phyloP scores from a whole-genome alignment of 2,329 filamentous ascomycete genomes.

The Fusarium heterosporum region DNA sequence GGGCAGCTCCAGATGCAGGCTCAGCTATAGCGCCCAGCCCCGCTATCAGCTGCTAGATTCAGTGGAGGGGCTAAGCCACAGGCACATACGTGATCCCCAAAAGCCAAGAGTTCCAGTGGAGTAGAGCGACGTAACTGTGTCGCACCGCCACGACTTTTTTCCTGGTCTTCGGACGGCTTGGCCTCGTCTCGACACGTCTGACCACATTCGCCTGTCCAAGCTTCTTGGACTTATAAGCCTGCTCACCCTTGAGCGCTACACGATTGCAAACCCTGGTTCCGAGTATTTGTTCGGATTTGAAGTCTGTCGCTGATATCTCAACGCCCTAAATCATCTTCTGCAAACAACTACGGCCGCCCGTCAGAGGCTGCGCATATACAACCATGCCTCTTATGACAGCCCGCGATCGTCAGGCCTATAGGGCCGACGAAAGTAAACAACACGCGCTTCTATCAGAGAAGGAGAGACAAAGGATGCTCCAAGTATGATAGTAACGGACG shows the following conservation, averaged over 20 bases:
- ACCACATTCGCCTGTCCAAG: constrained; percentile 33
- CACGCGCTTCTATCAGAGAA: constrained; percentile 53
- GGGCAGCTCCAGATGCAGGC: constrained; percentile 20
- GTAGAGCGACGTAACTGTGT: constrained; percentile 43
- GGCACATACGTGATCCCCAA: constrained; percentile 19
- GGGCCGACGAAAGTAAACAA: constrained; percentile 53
- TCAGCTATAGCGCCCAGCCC: constrained; percentile 30
- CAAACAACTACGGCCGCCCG: constrained; percentile 5
- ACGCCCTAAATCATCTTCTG: neutral
- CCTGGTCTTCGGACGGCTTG: constrained; percentile 8
- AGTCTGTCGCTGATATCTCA: neutral
- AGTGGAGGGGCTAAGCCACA: constrained; percentile 42
- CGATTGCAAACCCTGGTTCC: constrained; percentile 15
- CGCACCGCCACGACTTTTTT: constrained; percentile 42
- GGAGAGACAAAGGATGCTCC: constrained; percentile 54
- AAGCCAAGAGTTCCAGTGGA: constrained; percentile 41
- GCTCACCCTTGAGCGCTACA: constrained; percentile 19
- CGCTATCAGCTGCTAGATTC: constrained; percentile 21
- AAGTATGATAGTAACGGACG: constrained; percentile 44
- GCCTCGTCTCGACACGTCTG: constrained; percentile 37
- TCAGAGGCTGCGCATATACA: constrained; percentile 46
- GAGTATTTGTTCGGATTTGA: constrained; percentile 2
- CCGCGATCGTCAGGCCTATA: constrained; percentile 55
- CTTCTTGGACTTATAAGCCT: constrained; percentile 43
- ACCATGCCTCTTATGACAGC: constrained; percentile 52